Evolutionary conservation across 1,284 basidiomycete species (phyloP).

Genomic region (Butyriboletus regius): DNA sequence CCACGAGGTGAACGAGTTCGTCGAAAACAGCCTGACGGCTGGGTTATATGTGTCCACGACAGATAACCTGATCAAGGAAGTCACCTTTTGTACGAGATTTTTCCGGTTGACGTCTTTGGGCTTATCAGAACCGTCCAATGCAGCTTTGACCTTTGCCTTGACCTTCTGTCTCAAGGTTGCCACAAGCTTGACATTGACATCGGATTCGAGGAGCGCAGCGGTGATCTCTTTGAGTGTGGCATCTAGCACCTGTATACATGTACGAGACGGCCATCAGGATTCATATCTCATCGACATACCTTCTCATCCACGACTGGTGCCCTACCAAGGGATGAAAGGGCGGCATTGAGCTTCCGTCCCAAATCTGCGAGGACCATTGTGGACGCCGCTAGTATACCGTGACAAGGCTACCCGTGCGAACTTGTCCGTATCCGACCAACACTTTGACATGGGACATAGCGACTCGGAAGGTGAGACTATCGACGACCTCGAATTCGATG

Average conservation of each 20-base stretch:
- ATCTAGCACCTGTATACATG: conserved; percentile 79
- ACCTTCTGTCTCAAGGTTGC: conserved; percentile 81
- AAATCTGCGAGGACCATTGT: conserved; percentile 94
- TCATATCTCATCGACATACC: conserved; percentile 37
- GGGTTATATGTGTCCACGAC: conserved; percentile 5
- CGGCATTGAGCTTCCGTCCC: conserved; percentile 87
- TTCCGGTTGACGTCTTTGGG: conserved; percentile 76
- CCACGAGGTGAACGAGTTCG: conserved; percentile 90
- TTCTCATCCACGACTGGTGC: conserved; percentile 84
- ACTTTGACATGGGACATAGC: conserved; percentile 42
- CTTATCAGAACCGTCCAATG: conserved; percentile 67
- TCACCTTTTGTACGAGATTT: conserved; percentile 82
- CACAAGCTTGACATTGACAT: conserved; percentile 97
- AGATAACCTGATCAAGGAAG: neutral
- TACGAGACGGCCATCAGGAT: conserved; percentile 15
- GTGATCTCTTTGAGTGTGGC: conserved; percentile 91
- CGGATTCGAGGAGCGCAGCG: conserved; percentile 87
- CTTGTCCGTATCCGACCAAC: neutral
- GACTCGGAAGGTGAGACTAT: conserved; percentile 61
- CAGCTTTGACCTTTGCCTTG: conserved; percentile 75
- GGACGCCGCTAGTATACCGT: conserved; percentile 23
- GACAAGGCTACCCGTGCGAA: conserved; percentile 25
- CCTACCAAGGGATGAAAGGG: conserved; percentile 83
- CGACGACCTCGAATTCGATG: conserved; percentile 51
- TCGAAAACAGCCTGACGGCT: conserved; percentile 80